A percentile compares a stretch with the other conserved stretches of the same genome.
These are phyloP conservation scores for Colletotrichum tabaci DNA, from an alignment of 2,329 filamentous ascomycete species.

Conservation along the genomic window DNA sequence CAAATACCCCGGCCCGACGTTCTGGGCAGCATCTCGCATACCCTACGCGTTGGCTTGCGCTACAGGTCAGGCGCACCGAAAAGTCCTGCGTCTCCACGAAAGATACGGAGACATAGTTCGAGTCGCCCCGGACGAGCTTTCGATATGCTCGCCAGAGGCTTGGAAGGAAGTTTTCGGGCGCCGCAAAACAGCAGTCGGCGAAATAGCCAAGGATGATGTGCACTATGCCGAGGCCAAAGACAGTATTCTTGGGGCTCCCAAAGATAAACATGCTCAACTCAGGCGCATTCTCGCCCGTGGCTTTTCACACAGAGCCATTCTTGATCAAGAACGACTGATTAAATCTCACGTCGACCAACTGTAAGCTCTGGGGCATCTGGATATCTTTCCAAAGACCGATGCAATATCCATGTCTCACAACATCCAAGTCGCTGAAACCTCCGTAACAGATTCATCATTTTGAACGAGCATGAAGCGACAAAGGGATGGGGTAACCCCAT, in stretches of 20 bases:
- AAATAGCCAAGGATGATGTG: conserved; percentile 7
- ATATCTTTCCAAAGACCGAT: no score
- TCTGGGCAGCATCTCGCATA: conserved; percentile 8
- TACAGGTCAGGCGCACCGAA: not conserved
- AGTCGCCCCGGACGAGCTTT: conserved; percentile 61
- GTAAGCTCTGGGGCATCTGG: conserved; percentile 44
- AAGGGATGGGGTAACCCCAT: not conserved
- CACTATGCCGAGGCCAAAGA: not conserved
- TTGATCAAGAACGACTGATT: conserved; percentile 47
- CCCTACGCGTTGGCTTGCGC: not conserved
- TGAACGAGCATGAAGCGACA: not conserved
- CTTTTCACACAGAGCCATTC: conserved; percentile 44
- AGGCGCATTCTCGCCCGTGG: conserved; percentile 40
- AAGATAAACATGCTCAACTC: conserved; percentile 14
- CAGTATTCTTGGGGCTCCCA: conserved; percentile 41
- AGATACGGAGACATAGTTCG: conserved; percentile 62
- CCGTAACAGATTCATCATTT: not conserved
- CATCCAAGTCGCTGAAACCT: not conserved
- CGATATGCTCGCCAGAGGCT: conserved; percentile 53
- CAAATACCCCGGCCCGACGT: conserved; percentile 47
- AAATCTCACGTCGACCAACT: conserved; percentile 56
- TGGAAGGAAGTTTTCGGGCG: conserved; percentile 59
- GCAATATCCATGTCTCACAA: not conserved
- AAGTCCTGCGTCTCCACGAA: conserved; percentile 51
- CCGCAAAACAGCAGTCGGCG: conserved; percentile 8